These are phyloP conservation scores for Hypericum androsaemum DNA, from an alignment of 345 rosid genomes.

Conservation along the genomic window DNA sequence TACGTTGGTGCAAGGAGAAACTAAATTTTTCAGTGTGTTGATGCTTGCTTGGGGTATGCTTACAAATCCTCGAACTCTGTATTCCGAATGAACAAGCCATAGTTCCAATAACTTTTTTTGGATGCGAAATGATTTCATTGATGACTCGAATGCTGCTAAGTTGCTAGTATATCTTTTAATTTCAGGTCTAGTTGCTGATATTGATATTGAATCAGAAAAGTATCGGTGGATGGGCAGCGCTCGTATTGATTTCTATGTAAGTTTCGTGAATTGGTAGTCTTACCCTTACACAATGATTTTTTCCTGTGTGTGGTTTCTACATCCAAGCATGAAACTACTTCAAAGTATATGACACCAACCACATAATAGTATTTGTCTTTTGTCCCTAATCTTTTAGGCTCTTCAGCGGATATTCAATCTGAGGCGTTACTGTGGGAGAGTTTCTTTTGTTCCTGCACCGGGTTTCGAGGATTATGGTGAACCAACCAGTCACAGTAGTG, in stretches of 20 bases:
- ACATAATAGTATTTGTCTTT: not conserved
- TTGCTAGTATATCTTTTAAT: slow-evolving; percentile 7
- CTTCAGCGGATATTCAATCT: slow-evolving; percentile 52
- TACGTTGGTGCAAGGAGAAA: slow-evolving; percentile 60
- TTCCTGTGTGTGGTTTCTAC: not conserved
- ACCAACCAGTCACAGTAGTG: slow-evolving; percentile 32
- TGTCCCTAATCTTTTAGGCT: slow-evolving; percentile 33
- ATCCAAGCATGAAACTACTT: not conserved
- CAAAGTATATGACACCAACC: not conserved
- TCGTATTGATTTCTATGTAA: slow-evolving; percentile 77
- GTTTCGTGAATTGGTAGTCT: slow-evolving; percentile 13
- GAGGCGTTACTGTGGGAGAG: slow-evolving; percentile 62
- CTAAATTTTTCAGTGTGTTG: slow-evolving; percentile 65
- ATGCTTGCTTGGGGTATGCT: slow-evolving; percentile 95
- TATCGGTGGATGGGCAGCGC: slow-evolving; percentile 96
- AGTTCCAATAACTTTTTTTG: too few relatives aligned
- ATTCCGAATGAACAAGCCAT: too few relatives aligned
- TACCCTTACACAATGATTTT: not conserved
- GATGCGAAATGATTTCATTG: too few relatives aligned
- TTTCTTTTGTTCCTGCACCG: slow-evolving; percentile 86
- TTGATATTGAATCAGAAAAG: slow-evolving; percentile 90
- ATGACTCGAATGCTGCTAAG: not conserved
- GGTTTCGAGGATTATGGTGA: slow-evolving; percentile 74
- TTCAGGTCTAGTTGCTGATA: slow-evolving; percentile 88
- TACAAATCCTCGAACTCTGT: too few relatives aligned